Conservation (phyloP, 2,329 filamentous ascomycete genomes). For the Incumbomyces lentus region DNA sequence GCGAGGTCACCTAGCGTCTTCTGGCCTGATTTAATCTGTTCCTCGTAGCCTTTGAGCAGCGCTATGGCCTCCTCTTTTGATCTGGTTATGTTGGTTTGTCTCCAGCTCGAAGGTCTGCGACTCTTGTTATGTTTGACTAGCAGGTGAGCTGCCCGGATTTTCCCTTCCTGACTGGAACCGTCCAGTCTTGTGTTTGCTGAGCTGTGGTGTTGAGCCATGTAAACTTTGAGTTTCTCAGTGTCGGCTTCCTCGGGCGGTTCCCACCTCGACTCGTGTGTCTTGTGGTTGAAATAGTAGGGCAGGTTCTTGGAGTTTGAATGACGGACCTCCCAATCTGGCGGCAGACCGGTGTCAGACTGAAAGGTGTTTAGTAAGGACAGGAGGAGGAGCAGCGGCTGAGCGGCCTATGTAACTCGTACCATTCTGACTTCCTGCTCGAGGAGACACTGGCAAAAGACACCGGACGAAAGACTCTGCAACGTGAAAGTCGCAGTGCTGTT, state of each 20-base stretch:
- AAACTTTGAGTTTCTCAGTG: conserved; percentile 81
- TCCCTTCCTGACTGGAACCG: conserved; percentile 50
- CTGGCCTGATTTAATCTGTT: conserved; percentile 61
- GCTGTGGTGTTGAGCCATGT: conserved; percentile 85
- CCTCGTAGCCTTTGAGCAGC: conserved; percentile 66
- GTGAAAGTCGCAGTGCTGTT: too few species aligned
- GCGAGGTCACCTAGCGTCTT: conserved; percentile 71
- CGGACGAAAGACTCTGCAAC: too few species aligned
- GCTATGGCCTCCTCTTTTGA: conserved; percentile 73
- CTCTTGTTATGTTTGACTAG: conserved; percentile 89
- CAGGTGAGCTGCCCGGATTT: conserved; percentile 87
- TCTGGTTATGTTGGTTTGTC: conserved; percentile 78
- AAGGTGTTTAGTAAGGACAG: conserved; percentile 5
- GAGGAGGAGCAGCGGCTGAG: conserved; percentile 2
- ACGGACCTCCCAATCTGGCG: conserved; percentile 84
- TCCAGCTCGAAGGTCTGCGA: conserved; percentile 84
- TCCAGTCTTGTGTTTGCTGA: conserved; percentile 35
- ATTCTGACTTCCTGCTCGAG: background rate
- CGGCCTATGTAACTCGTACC: too few species aligned
- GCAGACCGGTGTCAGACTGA: conserved; percentile 70
- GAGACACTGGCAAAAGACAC: too few species aligned
- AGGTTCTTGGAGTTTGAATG: conserved; percentile 98
- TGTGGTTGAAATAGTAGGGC: conserved; percentile 93
- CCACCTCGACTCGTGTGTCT: conserved; percentile 84
- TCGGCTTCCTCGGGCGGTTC: conserved; percentile 83